Percentiles rank a stretch among this genome's conserved stretches.
These are phyloP conservation scores for Boletus holoroseus DNA, from an alignment of 1,284 basidiomycete genomes.

Conservation along the genomic window DNA sequence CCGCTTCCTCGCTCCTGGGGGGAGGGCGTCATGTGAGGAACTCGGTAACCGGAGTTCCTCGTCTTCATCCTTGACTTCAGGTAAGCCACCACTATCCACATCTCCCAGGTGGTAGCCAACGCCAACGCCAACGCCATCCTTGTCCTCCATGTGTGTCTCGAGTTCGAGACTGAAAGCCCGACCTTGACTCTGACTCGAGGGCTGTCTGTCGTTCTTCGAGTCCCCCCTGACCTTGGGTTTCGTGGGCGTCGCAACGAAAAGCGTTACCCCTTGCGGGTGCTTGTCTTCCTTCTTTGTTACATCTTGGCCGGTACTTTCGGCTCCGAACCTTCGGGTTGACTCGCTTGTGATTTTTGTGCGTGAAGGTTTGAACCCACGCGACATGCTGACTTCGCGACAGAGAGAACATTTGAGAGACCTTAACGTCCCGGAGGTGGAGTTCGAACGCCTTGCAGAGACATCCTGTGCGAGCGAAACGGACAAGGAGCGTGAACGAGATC, in stretches of 20 bases:
- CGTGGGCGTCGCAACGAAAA: conserved; percentile 57
- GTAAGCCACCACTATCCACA: conserved; percentile 3
- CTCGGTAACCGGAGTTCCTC: conserved; percentile 30
- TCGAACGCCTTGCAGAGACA: conserved; percentile 44
- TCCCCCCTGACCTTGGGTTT: conserved; percentile 33
- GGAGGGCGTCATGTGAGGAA: conserved; percentile 27
- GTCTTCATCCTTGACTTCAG: conserved; percentile 11
- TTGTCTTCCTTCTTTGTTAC: conserved; percentile 10
- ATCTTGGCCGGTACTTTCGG: conserved; percentile 8
- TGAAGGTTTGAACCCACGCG: conserved; percentile 51
- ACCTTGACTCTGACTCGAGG: conserved; percentile 7
- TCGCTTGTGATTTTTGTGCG: conserved; percentile 11
- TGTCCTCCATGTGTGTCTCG: not conserved
- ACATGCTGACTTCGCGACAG: conserved; percentile 69
- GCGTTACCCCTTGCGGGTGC: conserved; percentile 32
- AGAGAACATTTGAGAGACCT: conserved; percentile 45
- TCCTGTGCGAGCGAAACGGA: conserved; percentile 57
- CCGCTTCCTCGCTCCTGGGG: conserved; percentile 25
- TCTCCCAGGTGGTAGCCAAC: not conserved
- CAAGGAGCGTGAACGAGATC: conserved; percentile 56
- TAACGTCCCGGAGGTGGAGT: conserved; percentile 29
- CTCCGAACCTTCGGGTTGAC: conserved; percentile 4
- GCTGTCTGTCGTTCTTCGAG: not conserved
- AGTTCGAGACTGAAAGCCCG: not conserved
- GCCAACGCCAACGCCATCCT: not conserved